Conservation (phyloP, 129 eudicot genomes). For the Gnaphalium uliginosum region DNA sequence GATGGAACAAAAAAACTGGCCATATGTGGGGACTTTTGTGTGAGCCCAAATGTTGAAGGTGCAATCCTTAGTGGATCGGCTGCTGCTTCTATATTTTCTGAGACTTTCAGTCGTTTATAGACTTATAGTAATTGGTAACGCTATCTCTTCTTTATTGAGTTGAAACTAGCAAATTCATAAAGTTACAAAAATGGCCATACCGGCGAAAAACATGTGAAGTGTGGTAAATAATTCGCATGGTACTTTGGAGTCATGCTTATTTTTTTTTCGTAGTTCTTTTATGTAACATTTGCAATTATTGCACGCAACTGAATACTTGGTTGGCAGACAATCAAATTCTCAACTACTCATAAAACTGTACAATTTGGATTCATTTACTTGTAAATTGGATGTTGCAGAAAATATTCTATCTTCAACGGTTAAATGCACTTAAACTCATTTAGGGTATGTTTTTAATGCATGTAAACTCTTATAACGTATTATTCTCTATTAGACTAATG, state of each 20-base stretch:
- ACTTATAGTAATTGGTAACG: conserved; percentile 30
- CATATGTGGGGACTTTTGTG: conserved; percentile 94
- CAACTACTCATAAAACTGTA: not conserved
- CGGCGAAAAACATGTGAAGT: not conserved
- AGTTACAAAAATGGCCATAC: not conserved
- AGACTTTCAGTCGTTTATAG: conserved; percentile 48
- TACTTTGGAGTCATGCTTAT: not conserved
- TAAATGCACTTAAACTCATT: not conserved
- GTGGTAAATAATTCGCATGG: not conserved
- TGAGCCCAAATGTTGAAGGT: conserved; percentile 87
- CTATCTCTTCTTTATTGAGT: not conserved
- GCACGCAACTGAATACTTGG: conserved; percentile 5
- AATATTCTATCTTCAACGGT: not conserved
- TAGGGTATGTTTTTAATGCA: no score
- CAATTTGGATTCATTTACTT: not conserved
- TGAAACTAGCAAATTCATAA: conserved; percentile 1
- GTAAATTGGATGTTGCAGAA: not conserved
- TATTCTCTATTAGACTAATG: not conserved
- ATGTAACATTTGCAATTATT: no score
- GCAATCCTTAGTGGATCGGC: conserved; percentile 84
- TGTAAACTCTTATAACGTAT: no score
- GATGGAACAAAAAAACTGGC: conserved; percentile 60
- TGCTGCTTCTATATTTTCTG: conserved; percentile 71
- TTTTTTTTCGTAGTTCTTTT: no score
- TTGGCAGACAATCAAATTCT: conserved; percentile 56